These are phyloP conservation scores for Penicillium alfredii DNA, from an alignment of 495 filamentous ascomycete genomes.

Conservation along the genomic window DNA sequence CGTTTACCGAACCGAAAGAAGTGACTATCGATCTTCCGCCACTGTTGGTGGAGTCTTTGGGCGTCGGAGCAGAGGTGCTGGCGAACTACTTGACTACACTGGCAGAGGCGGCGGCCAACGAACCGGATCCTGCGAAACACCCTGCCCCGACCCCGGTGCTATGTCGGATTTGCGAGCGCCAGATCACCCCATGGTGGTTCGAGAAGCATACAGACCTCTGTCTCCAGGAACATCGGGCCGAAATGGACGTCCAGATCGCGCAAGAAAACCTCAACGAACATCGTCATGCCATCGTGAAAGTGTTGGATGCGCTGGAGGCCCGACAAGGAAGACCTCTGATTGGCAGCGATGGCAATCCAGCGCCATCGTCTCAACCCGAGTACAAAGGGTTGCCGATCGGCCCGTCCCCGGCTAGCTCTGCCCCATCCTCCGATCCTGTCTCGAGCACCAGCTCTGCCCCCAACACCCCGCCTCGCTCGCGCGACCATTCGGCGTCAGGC, in stretches of 20 bases:
- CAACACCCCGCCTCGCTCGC: slow-evolving; percentile 61
- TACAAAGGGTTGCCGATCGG: slow-evolving; percentile 91
- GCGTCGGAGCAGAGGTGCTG: slow-evolving; percentile 89
- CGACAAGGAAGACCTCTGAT: slow-evolving; percentile 60
- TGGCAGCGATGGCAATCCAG: slow-evolving; percentile 49
- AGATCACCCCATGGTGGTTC: slow-evolving; percentile 99
- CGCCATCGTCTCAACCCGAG: slow-evolving; percentile 58
- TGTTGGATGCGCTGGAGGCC: slow-evolving; percentile 85
- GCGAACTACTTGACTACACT: slow-evolving; percentile 87
- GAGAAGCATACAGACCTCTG: slow-evolving; percentile 97
- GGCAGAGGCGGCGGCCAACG: slow-evolving; percentile 77
- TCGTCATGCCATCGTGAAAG: slow-evolving; percentile 90
- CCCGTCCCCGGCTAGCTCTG: slow-evolving; percentile 47
- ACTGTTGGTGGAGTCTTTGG: slow-evolving; percentile 87
- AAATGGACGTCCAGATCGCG: slow-evolving; percentile 93
- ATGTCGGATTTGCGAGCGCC: slow-evolving; percentile 94
- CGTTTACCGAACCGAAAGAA: slow-evolving; percentile 80
- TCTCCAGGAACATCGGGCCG: slow-evolving; percentile 88
- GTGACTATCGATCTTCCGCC: slow-evolving; percentile 90
- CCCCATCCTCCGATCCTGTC: slow-evolving; percentile 52
- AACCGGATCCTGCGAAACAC: slow-evolving; percentile 79
- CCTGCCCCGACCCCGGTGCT: slow-evolving; percentile 85
- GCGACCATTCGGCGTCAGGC: slow-evolving; percentile 70
- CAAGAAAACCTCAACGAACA: slow-evolving; percentile 93
- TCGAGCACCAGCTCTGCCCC: slow-evolving; percentile 67